phyloP scores from a whole-genome alignment of 129 eudicot species.

The sunflower (Helianthus annuus) region DNA sequence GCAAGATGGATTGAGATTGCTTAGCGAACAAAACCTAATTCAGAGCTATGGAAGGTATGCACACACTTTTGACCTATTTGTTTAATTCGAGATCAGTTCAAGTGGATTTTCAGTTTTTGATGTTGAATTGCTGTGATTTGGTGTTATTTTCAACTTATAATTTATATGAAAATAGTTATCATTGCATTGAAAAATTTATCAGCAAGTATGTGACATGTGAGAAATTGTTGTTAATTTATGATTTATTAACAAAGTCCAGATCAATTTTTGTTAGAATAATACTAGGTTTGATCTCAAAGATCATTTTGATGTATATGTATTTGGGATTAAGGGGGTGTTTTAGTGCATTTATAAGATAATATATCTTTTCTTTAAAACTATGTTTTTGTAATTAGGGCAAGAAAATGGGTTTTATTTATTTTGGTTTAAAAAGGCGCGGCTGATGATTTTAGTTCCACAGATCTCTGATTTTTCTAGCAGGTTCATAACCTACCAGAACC shows the following conservation, averaged over 20 bases:
- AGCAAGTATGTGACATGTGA: not conserved
- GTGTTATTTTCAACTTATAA: not conserved
- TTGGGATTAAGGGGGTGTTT: not conserved
- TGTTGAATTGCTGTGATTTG: not conserved
- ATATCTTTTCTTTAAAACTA: too few relatives aligned
- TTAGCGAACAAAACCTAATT: slow-evolving; percentile 22
- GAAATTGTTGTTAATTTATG: not conserved
- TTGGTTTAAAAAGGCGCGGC: not conserved
- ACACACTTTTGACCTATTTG: not conserved
- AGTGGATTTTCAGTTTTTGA: not conserved
- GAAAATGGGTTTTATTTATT: not conserved
- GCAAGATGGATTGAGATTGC: slow-evolving; percentile 25
- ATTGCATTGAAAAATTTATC: not conserved
- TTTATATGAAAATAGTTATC: not conserved
- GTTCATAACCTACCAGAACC: too few relatives aligned
- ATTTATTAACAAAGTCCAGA: slow-evolving; percentile 5
- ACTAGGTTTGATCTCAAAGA: slow-evolving; percentile 18
- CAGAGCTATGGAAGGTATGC: slow-evolving; percentile 32
- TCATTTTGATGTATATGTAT: slow-evolving; percentile 4
- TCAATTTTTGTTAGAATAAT: not conserved
- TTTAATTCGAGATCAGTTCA: not conserved
- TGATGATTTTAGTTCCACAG: too few relatives aligned
- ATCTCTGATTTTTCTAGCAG: too few relatives aligned
- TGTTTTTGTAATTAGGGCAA: not conserved
- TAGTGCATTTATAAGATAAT: not conserved